These are phyloP conservation scores for Bremia lactucae DNA, from an alignment of 352 stramenopile genomes.

Conservation along the genomic window DNA sequence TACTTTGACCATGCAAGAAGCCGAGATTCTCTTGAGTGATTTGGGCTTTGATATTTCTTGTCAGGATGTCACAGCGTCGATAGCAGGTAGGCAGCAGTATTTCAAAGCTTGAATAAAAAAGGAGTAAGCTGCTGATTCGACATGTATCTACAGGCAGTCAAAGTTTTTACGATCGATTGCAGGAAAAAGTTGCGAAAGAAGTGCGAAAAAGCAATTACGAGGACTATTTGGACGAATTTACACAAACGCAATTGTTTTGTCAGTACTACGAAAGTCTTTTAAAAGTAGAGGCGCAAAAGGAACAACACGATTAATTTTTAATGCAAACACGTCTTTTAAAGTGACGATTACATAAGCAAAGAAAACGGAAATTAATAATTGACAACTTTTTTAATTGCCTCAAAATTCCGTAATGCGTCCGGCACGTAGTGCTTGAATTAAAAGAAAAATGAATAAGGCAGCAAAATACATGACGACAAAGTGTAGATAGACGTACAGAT, in stretches of 20 bases:
- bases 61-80: slow-evolving; percentile 35
- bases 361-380: slow-evolving; percentile 84
- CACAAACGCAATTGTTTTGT: slow-evolving; percentile 79
- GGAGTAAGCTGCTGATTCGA: background rate
- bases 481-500: slow-evolving; percentile 42
- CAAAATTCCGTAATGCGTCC: slow-evolving; percentile 90
- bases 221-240: slow-evolving; percentile 72
- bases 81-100: slow-evolving; percentile 19
- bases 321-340: background rate
- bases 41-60: slow-evolving; percentile 60
- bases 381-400: slow-evolving; percentile 89
- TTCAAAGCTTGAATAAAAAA: background rate
- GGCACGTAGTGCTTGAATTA: slow-evolving; percentile 81
- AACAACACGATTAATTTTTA: slow-evolving; percentile 7
- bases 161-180: slow-evolving; percentile 63
- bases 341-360: too few species aligned
- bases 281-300: slow-evolving; percentile 22
- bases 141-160: slow-evolving; percentile 15
- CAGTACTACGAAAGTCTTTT: slow-evolving; percentile 76
- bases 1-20: slow-evolving; percentile 57
- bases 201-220: slow-evolving; percentile 61
- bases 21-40: slow-evolving; percentile 57
- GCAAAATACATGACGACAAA: background rate
- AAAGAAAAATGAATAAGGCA: background rate
- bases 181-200: slow-evolving; percentile 62